Evolutionary conservation across 805 yeast genomes (phyloP).

Genomic region (Candida krabiensis): DNA sequence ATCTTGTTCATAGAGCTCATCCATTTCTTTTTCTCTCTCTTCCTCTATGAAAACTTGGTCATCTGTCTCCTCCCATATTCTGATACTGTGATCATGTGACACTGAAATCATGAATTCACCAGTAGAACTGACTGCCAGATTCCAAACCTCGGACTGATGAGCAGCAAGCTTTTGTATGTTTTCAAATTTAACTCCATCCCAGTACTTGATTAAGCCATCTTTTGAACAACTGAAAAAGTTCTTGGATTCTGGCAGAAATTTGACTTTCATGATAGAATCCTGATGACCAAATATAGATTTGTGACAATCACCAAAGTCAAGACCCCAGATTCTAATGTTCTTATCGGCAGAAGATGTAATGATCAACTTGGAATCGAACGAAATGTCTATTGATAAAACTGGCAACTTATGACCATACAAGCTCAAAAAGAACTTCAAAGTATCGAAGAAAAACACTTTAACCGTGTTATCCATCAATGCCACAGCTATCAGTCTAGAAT

Average conservation of each 20-base stretch:
- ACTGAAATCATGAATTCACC: conserved; percentile 77
- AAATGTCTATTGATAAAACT: conserved; percentile 87
- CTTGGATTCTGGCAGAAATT: conserved; percentile 81
- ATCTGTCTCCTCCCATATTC: conserved; percentile 92
- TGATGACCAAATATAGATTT: conserved; percentile 95
- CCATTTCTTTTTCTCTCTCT: conserved; percentile 94
- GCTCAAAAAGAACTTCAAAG: conserved; percentile 83
- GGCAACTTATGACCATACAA: conserved; percentile 96
- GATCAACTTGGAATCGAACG: conserved; percentile 81
- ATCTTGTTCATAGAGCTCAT: conserved; percentile 84
- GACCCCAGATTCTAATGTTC: conserved; percentile 96
- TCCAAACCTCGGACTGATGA: conserved; percentile 95
- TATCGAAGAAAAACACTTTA: conserved; percentile 85
- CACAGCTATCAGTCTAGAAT: conserved; percentile 72
- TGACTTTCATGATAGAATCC: conserved; percentile 89
- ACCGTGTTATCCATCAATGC: conserved; percentile 93
- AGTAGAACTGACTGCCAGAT: conserved; percentile 69
- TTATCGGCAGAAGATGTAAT: conserved; percentile 96
- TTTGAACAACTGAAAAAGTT: conserved; percentile 88
- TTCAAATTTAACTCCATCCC: conserved; percentile 99
- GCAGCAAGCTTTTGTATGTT: conserved; percentile 83
- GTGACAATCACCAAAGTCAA: conserved; percentile 99
- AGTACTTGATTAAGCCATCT: conserved; percentile 86
- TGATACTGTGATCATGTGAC: conserved; percentile 89
- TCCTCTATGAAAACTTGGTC: conserved; percentile 97